Conservation (phyloP, 1,139 yeast genomes). For the Scheffersomyces segobiensis region DNA sequence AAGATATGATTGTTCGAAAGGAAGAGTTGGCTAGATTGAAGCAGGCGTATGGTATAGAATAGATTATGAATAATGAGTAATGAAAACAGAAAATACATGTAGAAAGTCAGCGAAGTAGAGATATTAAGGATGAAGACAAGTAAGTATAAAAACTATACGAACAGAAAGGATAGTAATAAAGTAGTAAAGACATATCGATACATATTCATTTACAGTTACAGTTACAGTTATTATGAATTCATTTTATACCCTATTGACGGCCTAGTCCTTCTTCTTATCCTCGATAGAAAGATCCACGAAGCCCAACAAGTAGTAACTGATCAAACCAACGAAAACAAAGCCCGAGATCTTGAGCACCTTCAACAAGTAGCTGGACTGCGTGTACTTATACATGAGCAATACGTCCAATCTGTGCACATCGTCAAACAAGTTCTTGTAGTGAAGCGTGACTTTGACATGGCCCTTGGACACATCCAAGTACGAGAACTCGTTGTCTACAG, state of each 20-base stretch:
- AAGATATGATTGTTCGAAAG: conserved; percentile 21
- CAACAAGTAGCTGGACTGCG: conserved; percentile 50
- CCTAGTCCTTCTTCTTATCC: conserved; percentile 10
- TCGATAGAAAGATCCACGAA: conserved; percentile 36
- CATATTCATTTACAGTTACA: neutral
- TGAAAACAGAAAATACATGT: neutral
- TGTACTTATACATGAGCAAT: conserved; percentile 62
- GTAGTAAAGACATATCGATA: neutral
- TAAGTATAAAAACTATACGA: neutral
- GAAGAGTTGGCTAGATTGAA: conserved; percentile 21
- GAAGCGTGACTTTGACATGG: conserved; percentile 72
- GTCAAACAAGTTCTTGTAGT: conserved; percentile 66
- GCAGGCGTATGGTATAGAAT: conserved; percentile 13
- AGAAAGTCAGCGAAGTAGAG: neutral
- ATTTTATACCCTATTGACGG: conserved; percentile 3
- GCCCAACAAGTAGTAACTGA: conserved; percentile 54
- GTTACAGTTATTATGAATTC: neutral
- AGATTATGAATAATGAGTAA: neutral
- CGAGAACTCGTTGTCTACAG: conserved; percentile 50
- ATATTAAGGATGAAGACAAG: neutral
- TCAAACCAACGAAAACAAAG: conserved; percentile 62
- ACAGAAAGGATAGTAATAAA: neutral
- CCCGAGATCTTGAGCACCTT: conserved; percentile 72
- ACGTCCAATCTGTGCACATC: conserved; percentile 62
- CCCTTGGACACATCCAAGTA: conserved; percentile 80